Percentiles rank a stretch among this genome's conserved stretches.
Conservation (phyloP, 2,329 filamentous ascomycete genomes). For the Bipolaris cookei region DNA sequence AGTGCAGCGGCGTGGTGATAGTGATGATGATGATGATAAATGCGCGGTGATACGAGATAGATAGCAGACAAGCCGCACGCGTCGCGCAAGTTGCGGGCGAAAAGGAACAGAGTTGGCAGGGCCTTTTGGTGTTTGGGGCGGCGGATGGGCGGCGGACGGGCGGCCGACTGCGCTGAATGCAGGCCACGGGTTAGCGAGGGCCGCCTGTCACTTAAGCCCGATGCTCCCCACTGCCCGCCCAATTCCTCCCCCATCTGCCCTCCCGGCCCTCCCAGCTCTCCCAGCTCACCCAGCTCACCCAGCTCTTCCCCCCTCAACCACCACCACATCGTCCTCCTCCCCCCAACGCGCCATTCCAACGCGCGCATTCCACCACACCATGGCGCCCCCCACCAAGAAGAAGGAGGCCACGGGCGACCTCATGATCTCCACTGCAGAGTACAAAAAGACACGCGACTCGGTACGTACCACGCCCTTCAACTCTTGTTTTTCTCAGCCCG, state of each 20-base stretch:
- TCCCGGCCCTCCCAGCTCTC: slow-evolving; percentile 5
- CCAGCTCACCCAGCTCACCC: background rate
- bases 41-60: no score
- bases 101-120: background rate
- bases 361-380: slow-evolving; percentile 21
- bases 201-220: slow-evolving; percentile 19
- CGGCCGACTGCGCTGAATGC: slow-evolving; percentile 4
- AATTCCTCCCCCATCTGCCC: slow-evolving; percentile 1
- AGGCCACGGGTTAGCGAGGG: slow-evolving; percentile 9
- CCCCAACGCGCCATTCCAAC: slow-evolving; percentile 11
- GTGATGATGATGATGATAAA: no score
- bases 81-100: no score
- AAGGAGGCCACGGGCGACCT: slow-evolving; percentile 47
- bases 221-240: slow-evolving; percentile 6
- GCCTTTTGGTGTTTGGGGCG: background rate
- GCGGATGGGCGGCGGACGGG: background rate
- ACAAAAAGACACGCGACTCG: slow-evolving; percentile 79
- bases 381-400: slow-evolving; percentile 35
- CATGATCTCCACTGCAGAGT: slow-evolving; percentile 72
- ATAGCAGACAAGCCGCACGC: no score
- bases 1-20: no score
- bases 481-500: slow-evolving; percentile 14
- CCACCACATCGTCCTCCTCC: slow-evolving; percentile 14
- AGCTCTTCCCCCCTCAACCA: slow-evolving; percentile 8
- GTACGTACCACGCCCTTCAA: slow-evolving; percentile 61